Evolutionary conservation across 768 basidiomycete species (phyloP).

Genomic region (Termitomyces sp.): DNA sequence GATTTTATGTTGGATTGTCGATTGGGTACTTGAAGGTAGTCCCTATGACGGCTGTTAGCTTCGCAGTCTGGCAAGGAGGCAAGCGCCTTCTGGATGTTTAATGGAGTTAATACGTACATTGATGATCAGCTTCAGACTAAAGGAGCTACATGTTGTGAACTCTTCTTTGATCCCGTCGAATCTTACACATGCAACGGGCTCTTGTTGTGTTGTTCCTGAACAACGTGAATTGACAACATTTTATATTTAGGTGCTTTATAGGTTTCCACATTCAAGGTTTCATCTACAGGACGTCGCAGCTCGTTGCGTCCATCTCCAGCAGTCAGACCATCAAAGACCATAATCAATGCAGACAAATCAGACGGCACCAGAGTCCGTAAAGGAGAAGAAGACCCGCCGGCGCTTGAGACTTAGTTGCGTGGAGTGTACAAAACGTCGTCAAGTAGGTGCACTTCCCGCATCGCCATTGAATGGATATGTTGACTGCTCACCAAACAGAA

Average conservation of each 20-base stretch:
- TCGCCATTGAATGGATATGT: neutral
- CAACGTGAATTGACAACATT: slow-evolving; percentile 13
- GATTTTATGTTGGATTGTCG: slow-evolving; percentile 88
- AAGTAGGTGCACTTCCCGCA: slow-evolving; percentile 32
- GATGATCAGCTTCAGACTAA: slow-evolving; percentile 15
- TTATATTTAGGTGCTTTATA: slow-evolving; percentile 7
- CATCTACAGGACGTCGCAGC: neutral
- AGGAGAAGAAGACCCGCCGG: slow-evolving; percentile 50
- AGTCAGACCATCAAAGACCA: neutral
- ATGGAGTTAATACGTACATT: slow-evolving; percentile 18
- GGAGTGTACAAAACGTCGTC: slow-evolving; percentile 55
- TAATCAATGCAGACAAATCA: slow-evolving; percentile 10
- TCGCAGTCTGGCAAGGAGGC: slow-evolving; percentile 84
- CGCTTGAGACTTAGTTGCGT: slow-evolving; percentile 53
- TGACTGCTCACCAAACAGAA: slow-evolving; percentile 33
- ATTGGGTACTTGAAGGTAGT: slow-evolving; percentile 94
- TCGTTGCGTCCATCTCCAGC: neutral
- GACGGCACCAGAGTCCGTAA: slow-evolving; percentile 17
- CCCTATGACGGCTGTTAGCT: slow-evolving; percentile 94
- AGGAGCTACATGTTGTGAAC: slow-evolving; percentile 5
- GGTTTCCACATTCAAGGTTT: neutral
- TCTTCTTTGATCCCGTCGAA: slow-evolving; percentile 10
- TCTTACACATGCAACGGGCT: slow-evolving; percentile 7
- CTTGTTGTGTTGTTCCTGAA: slow-evolving; percentile 16
- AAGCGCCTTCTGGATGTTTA: slow-evolving; percentile 54